Conservation (phyloP, 208 protist genomes). For the Leishmania tropica region DNA sequence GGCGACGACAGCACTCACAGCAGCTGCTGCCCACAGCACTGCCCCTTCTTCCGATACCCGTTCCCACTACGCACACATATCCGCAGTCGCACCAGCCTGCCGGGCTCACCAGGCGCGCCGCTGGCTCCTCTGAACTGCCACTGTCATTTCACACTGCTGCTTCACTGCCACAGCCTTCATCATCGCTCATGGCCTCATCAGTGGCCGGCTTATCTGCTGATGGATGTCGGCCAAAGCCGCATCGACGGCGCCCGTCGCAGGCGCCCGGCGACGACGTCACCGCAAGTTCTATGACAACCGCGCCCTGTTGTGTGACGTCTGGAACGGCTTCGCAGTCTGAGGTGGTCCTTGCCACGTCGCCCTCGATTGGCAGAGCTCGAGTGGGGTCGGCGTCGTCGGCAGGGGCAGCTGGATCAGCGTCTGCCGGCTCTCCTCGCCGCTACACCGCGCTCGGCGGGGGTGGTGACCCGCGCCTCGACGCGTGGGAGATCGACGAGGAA, state of each 20-base stretch:
- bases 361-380: background rate
- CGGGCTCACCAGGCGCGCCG: background rate
- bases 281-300: background rate
- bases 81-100: background rate
- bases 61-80: background rate
- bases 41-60: background rate
- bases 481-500: conserved; percentile 11
- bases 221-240: background rate
- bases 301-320: background rate
- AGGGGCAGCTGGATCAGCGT: background rate
- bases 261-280: background rate
- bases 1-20: background rate
- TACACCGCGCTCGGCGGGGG: background rate
- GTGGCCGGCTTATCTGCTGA: background rate
- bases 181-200: background rate
- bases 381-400: background rate
- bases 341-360: background rate
- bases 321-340: background rate
- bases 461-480: background rate
- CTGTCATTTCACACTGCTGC: background rate
- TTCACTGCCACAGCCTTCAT: background rate
- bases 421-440: background rate
- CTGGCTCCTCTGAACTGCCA: background rate
- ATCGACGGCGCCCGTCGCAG: background rate
- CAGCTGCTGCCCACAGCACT: background rate